These are phyloP conservation scores for Suillus bovinus DNA, from an alignment of 768 basidiomycete species.

Conservation along the genomic window DNA sequence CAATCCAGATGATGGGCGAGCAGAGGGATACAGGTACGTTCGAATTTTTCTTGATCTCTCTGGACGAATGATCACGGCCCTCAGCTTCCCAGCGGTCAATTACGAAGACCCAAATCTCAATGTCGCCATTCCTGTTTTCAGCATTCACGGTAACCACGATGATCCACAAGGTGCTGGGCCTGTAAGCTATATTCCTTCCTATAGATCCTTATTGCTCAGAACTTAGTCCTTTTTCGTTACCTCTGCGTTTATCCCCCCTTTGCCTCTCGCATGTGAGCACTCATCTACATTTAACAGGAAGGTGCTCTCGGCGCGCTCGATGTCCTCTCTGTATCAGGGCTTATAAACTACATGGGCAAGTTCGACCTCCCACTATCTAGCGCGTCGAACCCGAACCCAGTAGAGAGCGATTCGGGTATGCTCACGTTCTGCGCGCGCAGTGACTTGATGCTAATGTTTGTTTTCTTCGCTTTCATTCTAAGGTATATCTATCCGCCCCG, in stretches of 20 bases:
- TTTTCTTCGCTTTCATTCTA: neutral
- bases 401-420: neutral
- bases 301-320: constrained; percentile 96
- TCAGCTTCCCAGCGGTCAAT: constrained; percentile 93
- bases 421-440: neutral
- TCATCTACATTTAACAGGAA: constrained; percentile 51
- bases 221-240: neutral
- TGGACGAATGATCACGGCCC: neutral
- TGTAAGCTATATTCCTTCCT: constrained; percentile 44
- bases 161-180: constrained; percentile 96
- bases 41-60: neutral
- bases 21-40: constrained; percentile 79
- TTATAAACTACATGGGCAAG: constrained; percentile 98
- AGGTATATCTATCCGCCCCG: constrained; percentile 86
- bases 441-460: neutral
- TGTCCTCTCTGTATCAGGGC: constrained; percentile 88
- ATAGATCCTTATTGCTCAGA: neutral
- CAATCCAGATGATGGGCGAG: constrained; percentile 89
- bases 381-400: constrained; percentile 32
- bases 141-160: constrained; percentile 99
- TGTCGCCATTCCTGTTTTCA: constrained; percentile 95
- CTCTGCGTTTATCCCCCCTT: neutral
- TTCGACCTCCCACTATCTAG: constrained; percentile 82
- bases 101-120: constrained; percentile 98
- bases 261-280: neutral